Evolutionary conservation across 2,329 filamentous ascomycete genomes (phyloP).

Genomic region (Alternaria triticimaculans): DNA sequence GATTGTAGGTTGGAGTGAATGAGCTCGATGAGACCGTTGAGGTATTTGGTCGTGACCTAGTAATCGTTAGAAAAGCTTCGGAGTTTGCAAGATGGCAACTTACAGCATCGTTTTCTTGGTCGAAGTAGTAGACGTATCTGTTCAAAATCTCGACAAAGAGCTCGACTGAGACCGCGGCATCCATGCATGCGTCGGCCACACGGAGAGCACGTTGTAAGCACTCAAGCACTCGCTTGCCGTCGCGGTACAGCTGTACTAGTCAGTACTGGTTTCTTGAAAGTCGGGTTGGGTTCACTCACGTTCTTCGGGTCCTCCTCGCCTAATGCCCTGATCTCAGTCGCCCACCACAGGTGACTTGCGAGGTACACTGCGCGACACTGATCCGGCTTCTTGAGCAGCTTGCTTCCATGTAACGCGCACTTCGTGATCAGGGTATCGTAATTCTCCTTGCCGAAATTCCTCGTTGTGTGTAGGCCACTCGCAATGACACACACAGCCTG

Average conservation of each 20-base stretch:
- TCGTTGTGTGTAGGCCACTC: slow-evolving; percentile 83
- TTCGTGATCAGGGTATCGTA: slow-evolving; percentile 99
- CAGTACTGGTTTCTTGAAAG: slow-evolving; percentile 2
- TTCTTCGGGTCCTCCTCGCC: slow-evolving; percentile 82
- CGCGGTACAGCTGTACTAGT: slow-evolving; percentile 75
- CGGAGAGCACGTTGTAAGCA: slow-evolving; percentile 93
- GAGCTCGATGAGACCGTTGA: slow-evolving; percentile 96
- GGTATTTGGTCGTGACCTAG: slow-evolving; percentile 89
- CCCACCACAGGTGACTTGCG: slow-evolving; percentile 98
- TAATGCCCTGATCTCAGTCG: slow-evolving; percentile 78
- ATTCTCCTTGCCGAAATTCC: slow-evolving; percentile 94
- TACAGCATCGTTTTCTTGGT: slow-evolving; percentile 96
- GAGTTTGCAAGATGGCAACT: slow-evolving; percentile 33
- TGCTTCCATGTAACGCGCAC: slow-evolving; percentile 94
- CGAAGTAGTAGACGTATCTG: slow-evolving; percentile 98
- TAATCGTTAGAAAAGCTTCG: slow-evolving; percentile 10
- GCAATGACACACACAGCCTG: slow-evolving; percentile 96
- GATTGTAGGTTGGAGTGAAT: slow-evolving; percentile 95
- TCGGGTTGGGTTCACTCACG: slow-evolving; percentile 59
- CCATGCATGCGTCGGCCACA: slow-evolving; percentile 98
- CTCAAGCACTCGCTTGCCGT: slow-evolving; percentile 95
- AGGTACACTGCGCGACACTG: slow-evolving; percentile 97
- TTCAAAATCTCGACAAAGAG: slow-evolving; percentile 98
- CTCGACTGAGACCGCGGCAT: slow-evolving; percentile 94
- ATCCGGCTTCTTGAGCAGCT: slow-evolving; percentile 95